phyloP scores from a whole-genome alignment of 2,329 filamentous ascomycete genomes.

The Epichloe sp. region DNA sequence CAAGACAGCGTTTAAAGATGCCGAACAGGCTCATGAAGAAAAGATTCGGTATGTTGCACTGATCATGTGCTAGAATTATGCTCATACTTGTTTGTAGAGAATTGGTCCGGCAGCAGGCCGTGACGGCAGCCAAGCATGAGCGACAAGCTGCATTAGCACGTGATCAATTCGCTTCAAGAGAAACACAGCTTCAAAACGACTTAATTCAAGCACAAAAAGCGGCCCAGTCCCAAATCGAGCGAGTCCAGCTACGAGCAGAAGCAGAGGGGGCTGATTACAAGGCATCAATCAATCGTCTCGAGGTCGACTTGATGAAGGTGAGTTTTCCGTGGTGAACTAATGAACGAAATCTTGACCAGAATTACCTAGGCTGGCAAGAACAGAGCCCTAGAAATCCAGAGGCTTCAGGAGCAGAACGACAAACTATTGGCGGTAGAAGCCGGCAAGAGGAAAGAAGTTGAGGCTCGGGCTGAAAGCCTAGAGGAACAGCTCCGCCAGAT shows the following conservation, averaged over 20 bases:
- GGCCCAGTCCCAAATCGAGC: slow-evolving; percentile 35
- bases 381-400: slow-evolving; percentile 46
- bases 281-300: slow-evolving; percentile 45
- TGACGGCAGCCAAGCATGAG: slow-evolving; percentile 12
- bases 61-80: neutral
- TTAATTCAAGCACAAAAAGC: slow-evolving; percentile 34
- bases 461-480: slow-evolving; percentile 13
- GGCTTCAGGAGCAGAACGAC: slow-evolving; percentile 28
- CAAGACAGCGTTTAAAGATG: slow-evolving; percentile 16
- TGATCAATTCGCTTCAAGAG: slow-evolving; percentile 10
- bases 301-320: slow-evolving; percentile 50
- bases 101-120: slow-evolving; percentile 14
- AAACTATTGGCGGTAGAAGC: slow-evolving; percentile 25
- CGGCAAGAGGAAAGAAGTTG: slow-evolving; percentile 12
- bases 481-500: slow-evolving; percentile 15
- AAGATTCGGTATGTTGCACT: slow-evolving; percentile 38
- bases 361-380: slow-evolving; percentile 42
- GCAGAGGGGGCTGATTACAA: slow-evolving; percentile 52
- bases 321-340: neutral
- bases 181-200: slow-evolving; percentile 20
- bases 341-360: neutral
- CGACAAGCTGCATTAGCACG: slow-evolving; percentile 9
- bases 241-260: slow-evolving; percentile 36
- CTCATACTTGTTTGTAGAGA: slow-evolving; percentile 2
- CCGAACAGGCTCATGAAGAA: slow-evolving; percentile 16